phyloP scores from a whole-genome alignment of 768 basidiomycete genomes.

The Hortiboletus campestris region DNA sequence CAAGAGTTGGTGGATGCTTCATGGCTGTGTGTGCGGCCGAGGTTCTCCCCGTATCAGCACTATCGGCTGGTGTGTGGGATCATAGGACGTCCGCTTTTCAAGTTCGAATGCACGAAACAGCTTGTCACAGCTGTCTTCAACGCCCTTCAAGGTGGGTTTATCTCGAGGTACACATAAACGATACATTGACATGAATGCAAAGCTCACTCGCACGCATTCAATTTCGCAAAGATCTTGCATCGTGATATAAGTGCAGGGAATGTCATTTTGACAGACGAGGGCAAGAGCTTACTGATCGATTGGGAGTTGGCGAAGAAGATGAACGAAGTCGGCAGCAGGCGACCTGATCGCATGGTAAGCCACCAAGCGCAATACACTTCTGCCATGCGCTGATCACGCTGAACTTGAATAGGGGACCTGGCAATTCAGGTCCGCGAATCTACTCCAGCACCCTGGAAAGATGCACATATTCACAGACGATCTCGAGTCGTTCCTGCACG shows the following conservation, averaged over 20 bases:
- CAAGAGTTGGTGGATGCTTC: too few relatives aligned
- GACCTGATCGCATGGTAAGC: not conserved
- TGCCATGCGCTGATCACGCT: not conserved
- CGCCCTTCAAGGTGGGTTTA: not conserved
- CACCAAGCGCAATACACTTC: too few relatives aligned
- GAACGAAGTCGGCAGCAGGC: not conserved
- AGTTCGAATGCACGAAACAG: conserved; percentile 1
- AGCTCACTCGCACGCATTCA: conserved; percentile 25
- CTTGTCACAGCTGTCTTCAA: not conserved
- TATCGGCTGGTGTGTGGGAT: too few relatives aligned
- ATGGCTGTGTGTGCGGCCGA: too few relatives aligned
- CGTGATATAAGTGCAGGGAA: too few relatives aligned
- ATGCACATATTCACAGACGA: conserved; percentile 23
- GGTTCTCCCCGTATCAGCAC: too few relatives aligned
- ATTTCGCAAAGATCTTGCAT: conserved; percentile 5
- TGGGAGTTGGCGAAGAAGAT: conserved; percentile 20
- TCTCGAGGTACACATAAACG: fast-evolving
- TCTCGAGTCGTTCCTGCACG: conserved; percentile 30
- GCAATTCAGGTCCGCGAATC: conserved; percentile 5
- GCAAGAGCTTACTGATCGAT: conserved; percentile 22
- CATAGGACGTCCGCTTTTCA: too few relatives aligned
- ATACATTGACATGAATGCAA: not conserved
- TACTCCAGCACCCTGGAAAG: conserved; percentile 9
- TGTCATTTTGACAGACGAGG: conserved; percentile 16
- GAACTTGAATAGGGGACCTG: not conserved